Evolutionary conservation across 371 early-diverging fungal genomes (phyloP).

Genomic region (Syncephalastrum racemosum): DNA sequence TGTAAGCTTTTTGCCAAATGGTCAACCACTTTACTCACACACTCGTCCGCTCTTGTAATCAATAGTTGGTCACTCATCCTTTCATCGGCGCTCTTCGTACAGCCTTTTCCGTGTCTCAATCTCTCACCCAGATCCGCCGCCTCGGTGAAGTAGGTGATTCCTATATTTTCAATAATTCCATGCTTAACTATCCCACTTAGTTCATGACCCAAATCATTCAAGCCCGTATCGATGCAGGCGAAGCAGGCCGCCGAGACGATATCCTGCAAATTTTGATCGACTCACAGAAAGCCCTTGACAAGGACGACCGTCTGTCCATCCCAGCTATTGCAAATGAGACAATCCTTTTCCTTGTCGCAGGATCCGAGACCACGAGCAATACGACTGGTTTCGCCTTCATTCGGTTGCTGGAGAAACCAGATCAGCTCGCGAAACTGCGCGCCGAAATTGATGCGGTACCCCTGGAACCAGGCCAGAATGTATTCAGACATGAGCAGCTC

Average conservation of each 20-base stretch:
- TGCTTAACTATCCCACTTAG: slow-evolving; percentile 2
- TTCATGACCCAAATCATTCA: slow-evolving; percentile 30
- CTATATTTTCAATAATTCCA: not conserved
- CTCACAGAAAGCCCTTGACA: slow-evolving; percentile 13
- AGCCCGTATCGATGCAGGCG: slow-evolving; percentile 14
- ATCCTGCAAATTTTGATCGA: slow-evolving; percentile 36
- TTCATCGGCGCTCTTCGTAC: not conserved
- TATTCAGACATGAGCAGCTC: slow-evolving; percentile 29
- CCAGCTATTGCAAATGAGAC: slow-evolving; percentile 31
- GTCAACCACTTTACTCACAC: not conserved
- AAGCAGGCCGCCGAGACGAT: slow-evolving; percentile 23
- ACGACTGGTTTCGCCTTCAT: slow-evolving; percentile 28
- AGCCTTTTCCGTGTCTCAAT: not conserved
- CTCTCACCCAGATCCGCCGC: not conserved
- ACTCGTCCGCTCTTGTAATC: not conserved
- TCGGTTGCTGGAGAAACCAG: slow-evolving; percentile 24
- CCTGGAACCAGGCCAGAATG: not conserved
- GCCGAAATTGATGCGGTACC: slow-evolving; percentile 25
- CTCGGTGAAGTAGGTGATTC: not conserved
- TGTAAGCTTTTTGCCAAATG: slow-evolving; percentile 5
- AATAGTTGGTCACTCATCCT: not conserved
- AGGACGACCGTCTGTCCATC: slow-evolving; percentile 21
- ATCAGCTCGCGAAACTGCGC: slow-evolving; percentile 15
- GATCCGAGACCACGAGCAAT: slow-evolving; percentile 35
- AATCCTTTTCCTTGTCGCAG: slow-evolving; percentile 32